Evolutionary conservation across 805 yeast species (phyloP).

Genomic region (Metschnikowia drakensbergensis): DNA sequence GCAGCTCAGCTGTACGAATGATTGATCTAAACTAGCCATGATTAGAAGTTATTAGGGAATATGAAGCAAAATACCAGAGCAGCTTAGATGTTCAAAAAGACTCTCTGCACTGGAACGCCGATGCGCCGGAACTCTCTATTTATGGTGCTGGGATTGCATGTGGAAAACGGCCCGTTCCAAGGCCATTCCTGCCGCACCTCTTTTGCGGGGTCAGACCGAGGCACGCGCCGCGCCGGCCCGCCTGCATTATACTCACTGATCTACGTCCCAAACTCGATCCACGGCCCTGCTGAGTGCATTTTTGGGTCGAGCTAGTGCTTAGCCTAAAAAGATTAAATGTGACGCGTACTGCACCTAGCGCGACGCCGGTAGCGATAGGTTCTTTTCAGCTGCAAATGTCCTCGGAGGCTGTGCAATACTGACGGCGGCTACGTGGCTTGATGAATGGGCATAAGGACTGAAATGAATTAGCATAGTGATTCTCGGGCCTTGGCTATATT

Average conservation of each 20-base stretch:
- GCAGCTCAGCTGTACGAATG: slow-evolving; percentile 25
- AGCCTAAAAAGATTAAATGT: no score
- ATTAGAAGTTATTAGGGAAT: background rate
- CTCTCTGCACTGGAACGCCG: no score
- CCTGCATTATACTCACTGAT: background rate
- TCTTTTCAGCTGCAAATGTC: no score
- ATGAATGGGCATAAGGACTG: background rate
- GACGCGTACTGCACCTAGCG: no score
- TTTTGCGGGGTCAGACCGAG: slow-evolving; percentile 4
- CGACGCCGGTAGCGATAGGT: no score
- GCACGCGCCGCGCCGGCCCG: background rate
- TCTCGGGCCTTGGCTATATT: background rate
- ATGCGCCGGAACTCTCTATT: background rate
- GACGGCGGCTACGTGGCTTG: background rate
- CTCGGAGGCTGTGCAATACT: no score
- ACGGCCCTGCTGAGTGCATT: no score
- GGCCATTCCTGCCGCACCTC: background rate
- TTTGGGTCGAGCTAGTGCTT: no score
- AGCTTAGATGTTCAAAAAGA: no score
- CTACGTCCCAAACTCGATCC: no score
- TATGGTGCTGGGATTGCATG: background rate
- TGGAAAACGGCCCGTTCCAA: background rate
- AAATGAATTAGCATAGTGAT: background rate
- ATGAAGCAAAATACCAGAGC: background rate
- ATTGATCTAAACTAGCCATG: slow-evolving; percentile 31